Evolutionary conservation across 192 early-diverging fungal species (phyloP).

Genomic region (Coemansia sp.): DNA sequence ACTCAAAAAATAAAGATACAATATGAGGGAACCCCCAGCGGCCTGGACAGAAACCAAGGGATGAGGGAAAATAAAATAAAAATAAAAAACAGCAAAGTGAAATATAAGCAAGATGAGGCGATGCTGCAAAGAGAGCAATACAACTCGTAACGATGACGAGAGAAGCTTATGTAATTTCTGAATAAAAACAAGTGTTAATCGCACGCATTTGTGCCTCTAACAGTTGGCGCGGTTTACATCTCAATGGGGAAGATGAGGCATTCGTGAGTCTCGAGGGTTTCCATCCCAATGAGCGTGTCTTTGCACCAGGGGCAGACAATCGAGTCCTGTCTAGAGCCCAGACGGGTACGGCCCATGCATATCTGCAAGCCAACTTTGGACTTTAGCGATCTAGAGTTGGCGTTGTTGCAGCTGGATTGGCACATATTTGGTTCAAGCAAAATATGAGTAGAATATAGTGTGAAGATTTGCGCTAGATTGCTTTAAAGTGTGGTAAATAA

Average conservation of each 20-base stretch:
- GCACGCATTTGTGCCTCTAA: too few relatives aligned
- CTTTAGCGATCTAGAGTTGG: not conserved
- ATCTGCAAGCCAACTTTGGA: not conserved
- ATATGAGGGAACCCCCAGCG: too few relatives aligned
- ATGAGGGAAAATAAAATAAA: too few relatives aligned
- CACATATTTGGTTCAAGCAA: not conserved
- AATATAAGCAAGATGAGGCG: not conserved
- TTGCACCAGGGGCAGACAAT: constrained; percentile 22
- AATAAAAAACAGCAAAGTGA: too few relatives aligned
- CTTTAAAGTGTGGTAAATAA: too few relatives aligned
- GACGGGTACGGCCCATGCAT: not conserved
- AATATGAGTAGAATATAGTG: not conserved
- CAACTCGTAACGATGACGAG: too few relatives aligned
- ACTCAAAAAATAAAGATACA: too few relatives aligned
- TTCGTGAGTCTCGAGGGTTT: constrained; percentile 19
- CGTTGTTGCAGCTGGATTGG: too few relatives aligned
- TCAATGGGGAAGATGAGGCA: constrained; percentile 42
- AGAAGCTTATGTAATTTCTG: too few relatives aligned
- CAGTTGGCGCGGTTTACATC: constrained; percentile 5
- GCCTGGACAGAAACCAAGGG: too few relatives aligned
- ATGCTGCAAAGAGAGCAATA: not conserved
- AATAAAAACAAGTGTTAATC: not conserved
- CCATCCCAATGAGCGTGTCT: constrained; percentile 20
- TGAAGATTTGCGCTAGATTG: not conserved
- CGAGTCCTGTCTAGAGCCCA: not conserved